Percentiles rank a stretch among this genome's conserved stretches.
Evolutionary conservation across 2,329 filamentous ascomycete species (phyloP).

Genomic region (Lasiodiplodia theobromae): DNA sequence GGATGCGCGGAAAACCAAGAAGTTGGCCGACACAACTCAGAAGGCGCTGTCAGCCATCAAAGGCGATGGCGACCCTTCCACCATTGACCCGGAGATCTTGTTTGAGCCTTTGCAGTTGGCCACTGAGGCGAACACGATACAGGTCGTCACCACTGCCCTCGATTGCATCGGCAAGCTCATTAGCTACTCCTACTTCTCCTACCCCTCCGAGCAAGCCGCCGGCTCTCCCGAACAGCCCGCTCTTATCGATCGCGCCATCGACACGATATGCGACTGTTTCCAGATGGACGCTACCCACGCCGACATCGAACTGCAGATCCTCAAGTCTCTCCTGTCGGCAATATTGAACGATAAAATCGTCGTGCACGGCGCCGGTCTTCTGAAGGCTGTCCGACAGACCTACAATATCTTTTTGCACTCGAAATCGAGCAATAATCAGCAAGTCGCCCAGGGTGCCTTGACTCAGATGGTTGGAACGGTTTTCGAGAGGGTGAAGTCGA

Average conservation of each 20-base stretch:
- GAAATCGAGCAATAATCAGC: slow-evolving; percentile 91
- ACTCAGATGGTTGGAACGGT: slow-evolving; percentile 99
- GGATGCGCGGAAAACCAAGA: slow-evolving; percentile 86
- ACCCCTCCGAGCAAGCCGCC: slow-evolving; percentile 59
- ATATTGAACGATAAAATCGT: slow-evolving; percentile 99
- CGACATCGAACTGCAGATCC: slow-evolving; percentile 95
- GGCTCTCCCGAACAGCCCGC: slow-evolving; percentile 61
- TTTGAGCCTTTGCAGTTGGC: slow-evolving; percentile 92
- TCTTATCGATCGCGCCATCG: slow-evolving; percentile 95
- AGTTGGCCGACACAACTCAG: slow-evolving; percentile 81
- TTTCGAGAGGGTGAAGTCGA: slow-evolving; percentile 89
- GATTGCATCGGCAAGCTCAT: slow-evolving; percentile 99
- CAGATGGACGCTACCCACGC: slow-evolving; percentile 92
- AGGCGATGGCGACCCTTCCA: slow-evolving; percentile 74
- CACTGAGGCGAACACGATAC: slow-evolving; percentile 83
- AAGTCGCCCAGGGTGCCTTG: slow-evolving; percentile 93
- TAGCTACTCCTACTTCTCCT: slow-evolving; percentile 97
- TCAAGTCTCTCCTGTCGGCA: slow-evolving; percentile 93
- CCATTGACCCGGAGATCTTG: slow-evolving; percentile 88
- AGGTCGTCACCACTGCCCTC: slow-evolving; percentile 86
- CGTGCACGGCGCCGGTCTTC: slow-evolving; percentile 91
- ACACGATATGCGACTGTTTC: slow-evolving; percentile 99
- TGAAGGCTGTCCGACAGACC: slow-evolving; percentile 96
- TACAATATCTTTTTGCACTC: slow-evolving; percentile 99
- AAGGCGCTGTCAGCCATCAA: slow-evolving; percentile 86